Conservation (phyloP, 345 rosid species). For the Alliaria petiolata region DNA sequence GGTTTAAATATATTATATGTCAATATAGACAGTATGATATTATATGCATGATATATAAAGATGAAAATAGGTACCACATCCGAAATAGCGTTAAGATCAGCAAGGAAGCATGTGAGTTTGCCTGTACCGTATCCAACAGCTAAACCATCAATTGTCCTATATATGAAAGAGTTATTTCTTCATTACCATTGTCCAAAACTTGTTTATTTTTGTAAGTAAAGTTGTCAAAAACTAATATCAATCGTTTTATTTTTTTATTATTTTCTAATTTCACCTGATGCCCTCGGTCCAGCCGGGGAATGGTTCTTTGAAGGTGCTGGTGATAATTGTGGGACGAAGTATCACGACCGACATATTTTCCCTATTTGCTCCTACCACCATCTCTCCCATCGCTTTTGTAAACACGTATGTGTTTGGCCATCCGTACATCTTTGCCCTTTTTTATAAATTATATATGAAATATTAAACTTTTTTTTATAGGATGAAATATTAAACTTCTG, state of each 20-base stretch:
- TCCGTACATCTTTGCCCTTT: conserved; percentile 43
- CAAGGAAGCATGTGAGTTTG: conserved; percentile 62
- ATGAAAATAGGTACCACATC: conserved; percentile 50
- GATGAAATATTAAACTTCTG: no score
- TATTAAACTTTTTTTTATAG: no score
- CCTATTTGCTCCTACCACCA: conserved; percentile 36
- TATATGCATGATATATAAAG: background rate
- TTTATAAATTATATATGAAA: background rate
- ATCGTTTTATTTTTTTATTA: background rate
- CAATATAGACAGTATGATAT: no score
- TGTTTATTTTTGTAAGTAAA: background rate
- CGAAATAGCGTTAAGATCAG: conserved; percentile 44
- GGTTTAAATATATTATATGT: background rate
- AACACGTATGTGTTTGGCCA: conserved; percentile 54
- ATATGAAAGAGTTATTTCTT: background rate
- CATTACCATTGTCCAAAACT: background rate
- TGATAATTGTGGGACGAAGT: conserved; percentile 40
- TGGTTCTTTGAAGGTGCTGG: conserved; percentile 47
- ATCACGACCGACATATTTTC: conserved; percentile 22
- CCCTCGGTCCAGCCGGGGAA: conserved; percentile 60
- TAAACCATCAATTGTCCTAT: conserved; percentile 78
- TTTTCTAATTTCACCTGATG: conserved; percentile 24
- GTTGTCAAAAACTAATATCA: no score
- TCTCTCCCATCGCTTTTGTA: conserved; percentile 58
- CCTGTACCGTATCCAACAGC: conserved; percentile 73